Evolutionary conservation across 352 stramenopile genomes (phyloP), one percentile per base, ranked within the genome.

Genomic region (Pythium guiyangense): DNA sequence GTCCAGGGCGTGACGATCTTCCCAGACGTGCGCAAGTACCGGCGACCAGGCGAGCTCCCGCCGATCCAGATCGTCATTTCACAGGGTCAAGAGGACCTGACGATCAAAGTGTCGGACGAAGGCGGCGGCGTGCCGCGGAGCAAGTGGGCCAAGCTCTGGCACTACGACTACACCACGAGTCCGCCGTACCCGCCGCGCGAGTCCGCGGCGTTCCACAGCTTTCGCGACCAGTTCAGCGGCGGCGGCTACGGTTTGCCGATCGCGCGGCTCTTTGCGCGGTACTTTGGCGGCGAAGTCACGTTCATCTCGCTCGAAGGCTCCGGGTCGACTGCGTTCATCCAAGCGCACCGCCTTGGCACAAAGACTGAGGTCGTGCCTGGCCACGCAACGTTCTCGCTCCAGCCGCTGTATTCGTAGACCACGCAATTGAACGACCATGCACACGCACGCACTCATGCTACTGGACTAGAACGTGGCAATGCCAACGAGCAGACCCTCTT

Each of bases 251-350:
- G 96, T 29, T 77, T 99, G 22, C 96, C 96, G 11, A 91, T 93
- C 59, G 73, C 80, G 25, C 71, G 83, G 31, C 84, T 97, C 54
- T 99, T 99, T 69, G 96, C 96, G 37, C 84, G 97, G 43, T 99
- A 99, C 71, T 99, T 99, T 74, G 97, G 97, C 35, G 97, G 97
- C 27, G 97, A 99, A 69, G 74, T 99, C 27, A 96, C 88, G 51
- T 98, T 99, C 72, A 98, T 97, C 60, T 99, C 94, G 29, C 98
- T 99, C 70, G 97, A 99, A 71, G 97, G 97, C 25, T 98, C 95
- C 45, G 97, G 97, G 14, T 99, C 97, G 27, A 97, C 98, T 60
- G 80, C 71, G n/a, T 93, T 91, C 53, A 85, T 93, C 51, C 83
- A 93, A 62, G 80, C 78, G 35, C 83, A 90, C 48, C 77, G 83